Evolutionary conservation across 208 protist species (phyloP).

Genomic region (Naegleria fowleri): DNA sequence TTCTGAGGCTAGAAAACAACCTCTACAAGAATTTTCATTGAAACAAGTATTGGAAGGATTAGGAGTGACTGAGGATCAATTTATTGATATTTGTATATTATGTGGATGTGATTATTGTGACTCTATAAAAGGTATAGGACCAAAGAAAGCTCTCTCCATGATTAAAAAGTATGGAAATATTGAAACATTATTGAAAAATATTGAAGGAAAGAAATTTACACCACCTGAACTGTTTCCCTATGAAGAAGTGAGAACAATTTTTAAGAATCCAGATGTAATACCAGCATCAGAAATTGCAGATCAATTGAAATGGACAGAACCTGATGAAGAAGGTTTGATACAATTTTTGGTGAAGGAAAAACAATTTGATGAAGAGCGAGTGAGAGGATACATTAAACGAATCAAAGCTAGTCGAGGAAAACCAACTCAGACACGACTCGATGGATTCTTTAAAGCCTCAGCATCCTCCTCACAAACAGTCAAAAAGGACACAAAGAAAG

Average conservation of each 20-base stretch:
- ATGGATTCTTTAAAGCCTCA: conserved; percentile 51
- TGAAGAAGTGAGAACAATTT: conserved; percentile 70
- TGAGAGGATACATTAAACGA: conserved; percentile 68
- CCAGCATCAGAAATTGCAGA: conserved; percentile 50
- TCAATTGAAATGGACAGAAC: conserved; percentile 84
- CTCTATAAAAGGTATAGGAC: conserved; percentile 96
- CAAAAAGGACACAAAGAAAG: neutral
- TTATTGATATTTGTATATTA: conserved; percentile 98
- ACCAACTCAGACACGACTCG: conserved; percentile 55
- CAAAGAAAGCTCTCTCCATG: conserved; percentile 82
- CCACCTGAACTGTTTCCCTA: conserved; percentile 77
- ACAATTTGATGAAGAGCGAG: conserved; percentile 84
- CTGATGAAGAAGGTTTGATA: conserved; percentile 91
- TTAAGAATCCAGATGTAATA: conserved; percentile 79
- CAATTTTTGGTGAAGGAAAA: conserved; percentile 96
- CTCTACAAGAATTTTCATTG: conserved; percentile 88
- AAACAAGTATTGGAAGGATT: conserved; percentile 64
- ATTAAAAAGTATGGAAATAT: conserved; percentile 90
- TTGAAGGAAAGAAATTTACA: conserved; percentile 69
- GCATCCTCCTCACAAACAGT: neutral
- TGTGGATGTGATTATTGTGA: conserved; percentile 97
- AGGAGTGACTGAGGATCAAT: conserved; percentile 82
- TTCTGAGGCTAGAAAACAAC: conserved; percentile 84
- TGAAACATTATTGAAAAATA: conserved; percentile 82
- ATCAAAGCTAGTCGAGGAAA: conserved; percentile 51